Evolutionary conservation across 2,329 filamentous ascomycete species (phyloP).

Genomic region (Raffaelea arxii): DNA sequence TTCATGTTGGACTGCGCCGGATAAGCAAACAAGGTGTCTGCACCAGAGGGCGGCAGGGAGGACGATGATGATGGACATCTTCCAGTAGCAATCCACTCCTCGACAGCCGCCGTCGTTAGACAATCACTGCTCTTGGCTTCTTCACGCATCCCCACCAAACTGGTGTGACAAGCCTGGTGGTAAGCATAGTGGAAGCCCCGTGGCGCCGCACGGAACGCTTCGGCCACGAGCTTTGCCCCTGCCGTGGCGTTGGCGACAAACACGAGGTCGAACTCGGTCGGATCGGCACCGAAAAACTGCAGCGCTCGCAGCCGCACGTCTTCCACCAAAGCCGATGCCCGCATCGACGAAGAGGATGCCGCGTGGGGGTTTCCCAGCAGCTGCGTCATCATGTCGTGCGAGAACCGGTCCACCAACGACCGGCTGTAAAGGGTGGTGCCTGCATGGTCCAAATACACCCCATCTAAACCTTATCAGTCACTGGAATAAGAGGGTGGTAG

Average conservation of each 20-base stretch:
- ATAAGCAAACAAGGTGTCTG: conserved; percentile 58
- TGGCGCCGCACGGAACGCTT: conserved; percentile 59
- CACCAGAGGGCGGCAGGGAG: neutral
- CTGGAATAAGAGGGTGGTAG: neutral
- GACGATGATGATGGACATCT: neutral
- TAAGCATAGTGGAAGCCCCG: conserved; percentile 76
- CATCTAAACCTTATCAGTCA: conserved; percentile 37
- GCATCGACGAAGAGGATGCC: conserved; percentile 69
- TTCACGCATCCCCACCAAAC: conserved; percentile 71
- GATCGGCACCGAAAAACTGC: conserved; percentile 70
- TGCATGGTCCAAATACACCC: conserved; percentile 84
- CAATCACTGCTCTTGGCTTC: conserved; percentile 56
- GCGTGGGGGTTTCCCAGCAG: conserved; percentile 92
- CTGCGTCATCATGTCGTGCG: conserved; percentile 65
- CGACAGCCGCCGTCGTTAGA: conserved; percentile 54
- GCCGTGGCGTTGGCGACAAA: conserved; percentile 92
- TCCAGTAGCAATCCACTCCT: conserved; percentile 34
- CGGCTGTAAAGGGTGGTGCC: conserved; percentile 81
- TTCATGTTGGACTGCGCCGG: conserved; percentile 93
- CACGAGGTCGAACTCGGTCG: conserved; percentile 73
- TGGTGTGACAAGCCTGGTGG: conserved; percentile 78
- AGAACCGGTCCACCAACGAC: conserved; percentile 71
- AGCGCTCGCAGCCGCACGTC: conserved; percentile 63
- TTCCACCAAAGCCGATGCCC: conserved; percentile 65
- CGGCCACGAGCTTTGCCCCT: conserved; percentile 76